Evolutionary conservation across 805 yeast species (phyloP).

Genomic region (Naumovozyma baii): DNA sequence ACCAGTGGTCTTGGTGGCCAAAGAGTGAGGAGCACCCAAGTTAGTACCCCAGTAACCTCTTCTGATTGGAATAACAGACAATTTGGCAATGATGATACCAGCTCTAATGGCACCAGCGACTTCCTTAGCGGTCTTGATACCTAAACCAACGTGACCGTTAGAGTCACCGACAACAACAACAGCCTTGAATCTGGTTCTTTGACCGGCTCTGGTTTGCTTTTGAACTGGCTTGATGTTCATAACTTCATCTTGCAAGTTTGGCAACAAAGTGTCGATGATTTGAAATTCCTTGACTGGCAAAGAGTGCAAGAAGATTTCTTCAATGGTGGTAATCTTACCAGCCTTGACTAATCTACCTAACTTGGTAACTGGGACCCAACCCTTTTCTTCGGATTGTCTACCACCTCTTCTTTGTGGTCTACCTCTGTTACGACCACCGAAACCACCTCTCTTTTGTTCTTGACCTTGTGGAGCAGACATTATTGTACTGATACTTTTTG

Average conservation of each 20-base stretch:
- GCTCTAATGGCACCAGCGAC: conserved; percentile 99
- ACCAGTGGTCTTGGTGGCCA: conserved; percentile 96
- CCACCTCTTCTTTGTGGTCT: conserved; percentile 59
- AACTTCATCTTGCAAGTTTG: conserved; percentile 94
- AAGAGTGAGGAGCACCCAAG: conserved; percentile 99
- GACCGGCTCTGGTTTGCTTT: conserved; percentile 99
- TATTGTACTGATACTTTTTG: conserved; percentile 13
- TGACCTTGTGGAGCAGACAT: conserved; percentile 37
- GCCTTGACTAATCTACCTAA: conserved; percentile 99
- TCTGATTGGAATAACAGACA: conserved; percentile 98
- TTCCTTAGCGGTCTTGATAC: conserved; percentile 99
- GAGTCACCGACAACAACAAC: conserved; percentile 99
- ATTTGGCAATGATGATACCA: conserved; percentile 98
- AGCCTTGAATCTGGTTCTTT: conserved; percentile 99
- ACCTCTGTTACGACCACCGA: conserved; percentile 50
- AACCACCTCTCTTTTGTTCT: conserved; percentile 42
- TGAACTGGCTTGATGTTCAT: conserved; percentile 99
- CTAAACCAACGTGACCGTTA: conserved; percentile 99
- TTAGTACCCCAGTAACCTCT: conserved; percentile 99
- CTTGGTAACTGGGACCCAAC: conserved; percentile 99
- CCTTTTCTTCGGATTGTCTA: conserved; percentile 90
- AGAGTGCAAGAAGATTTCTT: conserved; percentile 98
- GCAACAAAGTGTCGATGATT: conserved; percentile 93
- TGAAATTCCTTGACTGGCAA: conserved; percentile 99
- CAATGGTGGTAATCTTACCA: conserved; percentile 91